phyloP scores from a whole-genome alignment of 73 alveolate genomes.

The Urostyla sp. region DNA sequence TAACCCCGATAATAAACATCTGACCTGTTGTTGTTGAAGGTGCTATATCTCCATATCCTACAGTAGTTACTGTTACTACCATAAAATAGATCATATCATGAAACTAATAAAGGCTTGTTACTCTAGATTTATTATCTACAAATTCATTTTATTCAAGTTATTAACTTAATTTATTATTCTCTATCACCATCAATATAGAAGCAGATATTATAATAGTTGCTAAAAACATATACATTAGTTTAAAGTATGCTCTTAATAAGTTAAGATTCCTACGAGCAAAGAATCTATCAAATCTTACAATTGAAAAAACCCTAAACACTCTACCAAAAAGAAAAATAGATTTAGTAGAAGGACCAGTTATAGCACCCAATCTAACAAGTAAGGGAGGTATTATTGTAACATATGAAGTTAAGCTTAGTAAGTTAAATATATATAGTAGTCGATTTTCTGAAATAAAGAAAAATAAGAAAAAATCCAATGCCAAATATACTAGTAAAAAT shows the following conservation, averaged over 20 bases:
- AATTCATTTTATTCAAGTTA: background rate
- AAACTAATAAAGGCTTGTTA: conserved; percentile 57
- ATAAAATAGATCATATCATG: conserved; percentile 85
- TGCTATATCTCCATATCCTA: conserved; percentile 94
- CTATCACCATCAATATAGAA: conserved; percentile 65
- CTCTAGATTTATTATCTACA: background rate
- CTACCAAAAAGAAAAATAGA: conserved; percentile 56
- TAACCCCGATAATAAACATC: conserved; percentile 76
- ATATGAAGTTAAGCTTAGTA: conserved; percentile 60
- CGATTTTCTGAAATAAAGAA: conserved; percentile 74
- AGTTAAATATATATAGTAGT: conserved; percentile 53
- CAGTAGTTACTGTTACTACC: conserved; percentile 87
- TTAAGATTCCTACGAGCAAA: conserved; percentile 67
- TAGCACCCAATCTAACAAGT: conserved; percentile 64
- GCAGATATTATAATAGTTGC: conserved; percentile 66
- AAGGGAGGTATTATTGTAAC: conserved; percentile 73
- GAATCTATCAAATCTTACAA: conserved; percentile 65
- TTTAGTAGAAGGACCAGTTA: conserved; percentile 4
- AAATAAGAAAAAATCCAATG: conserved; percentile 61
- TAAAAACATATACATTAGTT: conserved; percentile 47
- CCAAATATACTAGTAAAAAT: conserved; percentile 24
- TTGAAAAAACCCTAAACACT: conserved; percentile 69
- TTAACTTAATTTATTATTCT: conserved; percentile 29
- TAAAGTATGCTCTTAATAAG: conserved; percentile 45
- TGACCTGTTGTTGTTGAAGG: conserved; percentile 87